A percentile compares a stretch with the other conserved stretches of the same genome.
Evolutionary conservation across 225 moss, liverwort and hornwort genomes (phyloP).

Genomic region (Marchantia paleacea): DNA sequence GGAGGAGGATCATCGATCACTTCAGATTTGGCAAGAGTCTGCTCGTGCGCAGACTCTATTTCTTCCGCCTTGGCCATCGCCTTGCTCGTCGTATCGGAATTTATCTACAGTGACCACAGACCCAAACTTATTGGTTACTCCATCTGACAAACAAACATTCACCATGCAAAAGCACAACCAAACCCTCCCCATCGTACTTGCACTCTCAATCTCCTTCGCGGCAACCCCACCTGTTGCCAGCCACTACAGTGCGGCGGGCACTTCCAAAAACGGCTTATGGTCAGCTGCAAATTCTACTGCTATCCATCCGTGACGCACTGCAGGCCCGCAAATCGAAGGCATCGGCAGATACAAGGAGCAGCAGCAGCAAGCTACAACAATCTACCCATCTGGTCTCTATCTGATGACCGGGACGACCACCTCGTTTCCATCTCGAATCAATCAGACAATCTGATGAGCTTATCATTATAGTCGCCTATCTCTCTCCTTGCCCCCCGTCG

Average conservation of each 20-base stretch:
- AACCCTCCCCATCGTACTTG: neutral
- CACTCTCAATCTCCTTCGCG: neutral
- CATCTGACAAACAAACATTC: neutral
- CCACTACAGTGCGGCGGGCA: neutral
- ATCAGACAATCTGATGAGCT: neutral
- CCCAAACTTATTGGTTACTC: neutral
- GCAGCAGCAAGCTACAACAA: neutral
- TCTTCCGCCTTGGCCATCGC: neutral
- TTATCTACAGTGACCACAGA: conserved; percentile 8
- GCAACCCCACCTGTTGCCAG: neutral
- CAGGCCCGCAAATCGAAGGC: neutral
- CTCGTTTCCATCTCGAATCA: too few relatives aligned
- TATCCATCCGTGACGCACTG: neutral
- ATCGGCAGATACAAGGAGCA: neutral
- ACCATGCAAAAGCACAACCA: neutral
- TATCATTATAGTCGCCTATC: neutral
- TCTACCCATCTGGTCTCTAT: neutral
- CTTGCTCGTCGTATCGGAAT: conserved; percentile 1
- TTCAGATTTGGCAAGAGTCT: conserved; percentile 5
- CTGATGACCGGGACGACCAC: too few relatives aligned
- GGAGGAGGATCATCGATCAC: neutral
- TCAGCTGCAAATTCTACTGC: neutral
- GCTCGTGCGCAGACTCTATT: neutral
- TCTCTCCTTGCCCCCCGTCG: neutral
- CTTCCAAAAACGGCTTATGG: neutral